Evolutionary conservation across 1,284 basidiomycete species (phyloP).

Genomic region (Butyriboletus appendiculatus): DNA sequence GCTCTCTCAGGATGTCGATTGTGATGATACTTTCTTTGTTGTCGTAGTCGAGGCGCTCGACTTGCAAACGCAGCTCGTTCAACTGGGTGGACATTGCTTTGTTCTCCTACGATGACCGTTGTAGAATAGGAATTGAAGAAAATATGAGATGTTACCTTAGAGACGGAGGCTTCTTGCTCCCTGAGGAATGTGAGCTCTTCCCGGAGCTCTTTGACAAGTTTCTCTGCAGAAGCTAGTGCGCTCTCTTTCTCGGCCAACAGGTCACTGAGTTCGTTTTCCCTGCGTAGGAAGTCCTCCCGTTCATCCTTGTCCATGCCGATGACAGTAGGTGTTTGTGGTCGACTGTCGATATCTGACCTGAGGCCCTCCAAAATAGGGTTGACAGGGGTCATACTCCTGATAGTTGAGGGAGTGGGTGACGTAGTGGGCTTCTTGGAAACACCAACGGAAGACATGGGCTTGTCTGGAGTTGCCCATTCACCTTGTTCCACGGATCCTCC

Average conservation of each 20-base stretch:
- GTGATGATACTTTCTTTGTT: slow-evolving; percentile 94
- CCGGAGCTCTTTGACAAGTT: slow-evolving; percentile 80
- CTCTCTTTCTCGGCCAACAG: slow-evolving; percentile 91
- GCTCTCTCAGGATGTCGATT: slow-evolving; percentile 96
- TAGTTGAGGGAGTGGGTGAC: slow-evolving; percentile 62
- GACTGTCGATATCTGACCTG: slow-evolving; percentile 65
- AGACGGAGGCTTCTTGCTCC: slow-evolving; percentile 83
- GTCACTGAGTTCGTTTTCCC: slow-evolving; percentile 98
- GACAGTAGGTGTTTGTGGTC: slow-evolving; percentile 85
- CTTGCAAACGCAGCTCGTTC: slow-evolving; percentile 89
- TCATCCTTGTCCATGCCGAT: slow-evolving; percentile 94
- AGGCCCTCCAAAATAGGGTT: slow-evolving; percentile 80
- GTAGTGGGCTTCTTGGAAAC: slow-evolving; percentile 62
- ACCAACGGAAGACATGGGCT: slow-evolving; percentile 43
- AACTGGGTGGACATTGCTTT: slow-evolving; percentile 88
- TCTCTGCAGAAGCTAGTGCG: slow-evolving; percentile 71
- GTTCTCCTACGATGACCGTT: slow-evolving; percentile 67
- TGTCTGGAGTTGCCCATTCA: slow-evolving; percentile 80
- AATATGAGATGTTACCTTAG: slow-evolving; percentile 52
- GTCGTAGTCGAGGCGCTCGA: slow-evolving; percentile 93
- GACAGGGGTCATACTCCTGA: slow-evolving; percentile 79
- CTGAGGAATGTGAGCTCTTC: slow-evolving; percentile 88
- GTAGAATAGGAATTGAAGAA: slow-evolving; percentile 4
- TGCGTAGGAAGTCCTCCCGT: slow-evolving; percentile 92
- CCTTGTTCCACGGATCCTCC: slow-evolving; percentile 87